Evolutionary conservation across 495 filamentous ascomycete species (phyloP), one percentile per base, ranked within the genome.

Genomic region (Xylaria scruposa): DNA sequence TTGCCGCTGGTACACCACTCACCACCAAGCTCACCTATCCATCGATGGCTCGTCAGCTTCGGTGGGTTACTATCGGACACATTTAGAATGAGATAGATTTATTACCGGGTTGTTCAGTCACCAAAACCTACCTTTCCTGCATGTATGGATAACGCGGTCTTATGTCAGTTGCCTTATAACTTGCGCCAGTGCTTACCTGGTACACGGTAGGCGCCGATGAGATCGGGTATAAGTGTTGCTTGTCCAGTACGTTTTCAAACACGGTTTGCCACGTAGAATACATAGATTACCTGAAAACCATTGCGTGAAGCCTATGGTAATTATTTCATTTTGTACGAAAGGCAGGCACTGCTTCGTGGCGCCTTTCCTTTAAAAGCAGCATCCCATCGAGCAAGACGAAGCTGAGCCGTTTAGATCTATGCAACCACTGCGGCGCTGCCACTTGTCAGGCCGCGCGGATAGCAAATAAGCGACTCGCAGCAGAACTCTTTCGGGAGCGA

Each of bases 371-470:
- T 31, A 31, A 49, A 15, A 24, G 62, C 38, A 47, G 62, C 24
- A 65, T 46, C 8, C 12, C 15, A 15, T 47, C 13, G 38, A 63
- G 38, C 12, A 64, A 6, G 40, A 62, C 4, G 61, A 26, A 64
- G 38, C 40, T 44, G 61, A 21, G 4, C 13, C 6, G 44, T 19
- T 17, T 1, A 8, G 24, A 33, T 13, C 4, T 1, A 64, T 13
- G 62, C 24, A 65, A 65, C 42, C 42, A n/a, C 42, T 46, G 24
- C 40, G 7, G 1, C 24, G 63, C 44, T n/a, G 62, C 62, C 44
- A 66, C 63, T 46, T 66, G 21, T 66, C 44, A 26, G 46, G 58
- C 58, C 15, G 9, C 6, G 19, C 58, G 3, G 58, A 38, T n/a
- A 33, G 58, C 15, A 12, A 59, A 36, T 24, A 4, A 17, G 15